A percentile compares a stretch with the other conserved stretches of the same genome.
Evolutionary conservation across 2,329 filamentous ascomycete species (phyloP).

Genomic region (Fusarium illudens): DNA sequence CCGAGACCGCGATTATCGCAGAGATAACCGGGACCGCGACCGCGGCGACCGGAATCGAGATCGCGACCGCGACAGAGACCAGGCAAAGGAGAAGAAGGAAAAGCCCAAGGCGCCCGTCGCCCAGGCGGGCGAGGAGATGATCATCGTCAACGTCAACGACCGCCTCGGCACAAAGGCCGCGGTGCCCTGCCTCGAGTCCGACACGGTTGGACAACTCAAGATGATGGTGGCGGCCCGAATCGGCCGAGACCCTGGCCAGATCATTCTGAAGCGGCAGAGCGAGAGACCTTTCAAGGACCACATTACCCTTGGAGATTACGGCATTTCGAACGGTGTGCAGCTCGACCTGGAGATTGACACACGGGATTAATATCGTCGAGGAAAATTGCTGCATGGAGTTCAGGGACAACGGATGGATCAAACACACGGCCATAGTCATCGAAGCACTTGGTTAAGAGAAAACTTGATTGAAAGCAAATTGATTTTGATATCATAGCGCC

Average conservation of each 20-base stretch:
- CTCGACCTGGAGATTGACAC: slow-evolving; percentile 70
- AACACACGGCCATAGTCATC: neutral
- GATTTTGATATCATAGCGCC: neutral
- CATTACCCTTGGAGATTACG: slow-evolving; percentile 88
- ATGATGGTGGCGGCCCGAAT: slow-evolving; percentile 90
- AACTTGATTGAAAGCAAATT: neutral
- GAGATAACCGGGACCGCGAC: slow-evolving; percentile 36
- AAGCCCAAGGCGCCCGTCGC: slow-evolving; percentile 49
- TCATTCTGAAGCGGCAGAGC: slow-evolving; percentile 89
- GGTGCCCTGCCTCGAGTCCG: slow-evolving; percentile 86
- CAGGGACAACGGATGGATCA: neutral
- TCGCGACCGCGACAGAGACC: slow-evolving; percentile 24
- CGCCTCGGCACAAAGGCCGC: slow-evolving; percentile 94
- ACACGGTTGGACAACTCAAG: slow-evolving; percentile 88
- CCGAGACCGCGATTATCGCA: slow-evolving; percentile 32
- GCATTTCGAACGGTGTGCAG: slow-evolving; percentile 89
- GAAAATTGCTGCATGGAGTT: neutral
- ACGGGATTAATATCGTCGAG: slow-evolving; percentile 57
- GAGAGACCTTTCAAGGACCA: slow-evolving; percentile 94
- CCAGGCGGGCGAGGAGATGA: slow-evolving; percentile 76
- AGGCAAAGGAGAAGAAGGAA: slow-evolving; percentile 48
- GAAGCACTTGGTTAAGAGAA: neutral
- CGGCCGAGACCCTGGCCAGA: slow-evolving; percentile 88
- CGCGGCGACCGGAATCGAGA: slow-evolving; percentile 21
- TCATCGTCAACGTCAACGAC: slow-evolving; percentile 93